Evolutionary conservation across 2,329 filamentous ascomycete genomes (phyloP).

Genomic region (Epichloe hybrida): DNA sequence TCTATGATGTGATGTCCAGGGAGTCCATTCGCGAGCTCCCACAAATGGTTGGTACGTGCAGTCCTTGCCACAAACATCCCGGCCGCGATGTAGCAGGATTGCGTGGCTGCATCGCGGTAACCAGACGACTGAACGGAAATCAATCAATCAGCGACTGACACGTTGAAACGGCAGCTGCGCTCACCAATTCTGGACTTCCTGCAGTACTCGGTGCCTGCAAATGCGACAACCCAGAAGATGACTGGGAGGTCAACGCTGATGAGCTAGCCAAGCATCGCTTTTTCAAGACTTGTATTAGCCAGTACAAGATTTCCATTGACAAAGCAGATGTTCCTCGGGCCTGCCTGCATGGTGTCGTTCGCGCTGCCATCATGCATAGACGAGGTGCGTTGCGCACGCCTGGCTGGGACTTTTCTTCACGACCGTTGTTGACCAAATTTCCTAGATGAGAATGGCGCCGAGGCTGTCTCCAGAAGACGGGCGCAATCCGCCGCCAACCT

Average conservation of each 20-base stretch:
- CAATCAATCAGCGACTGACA: background rate
- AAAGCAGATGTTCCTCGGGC: constrained; percentile 59
- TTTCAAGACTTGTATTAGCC: constrained; percentile 56
- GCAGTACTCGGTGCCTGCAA: constrained; percentile 79
- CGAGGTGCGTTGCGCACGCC: constrained; percentile 44
- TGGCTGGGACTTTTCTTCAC: background rate
- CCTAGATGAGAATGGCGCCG: constrained; percentile 26
- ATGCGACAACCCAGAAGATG: constrained; percentile 62
- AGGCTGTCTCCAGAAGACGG: constrained; percentile 35
- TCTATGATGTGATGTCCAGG: constrained; percentile 78
- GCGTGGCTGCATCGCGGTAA: background rate
- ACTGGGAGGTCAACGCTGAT: constrained; percentile 58
- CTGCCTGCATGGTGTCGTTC: constrained; percentile 63
- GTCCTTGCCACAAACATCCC: constrained; percentile 1
- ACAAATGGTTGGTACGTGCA: constrained; percentile 54
- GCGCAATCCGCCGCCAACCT: constrained; percentile 50
- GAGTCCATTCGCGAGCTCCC: constrained; percentile 63
- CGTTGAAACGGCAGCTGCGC: constrained; percentile 41
- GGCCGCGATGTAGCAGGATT: background rate
- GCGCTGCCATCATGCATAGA: constrained; percentile 52
- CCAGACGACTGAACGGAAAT: background rate
- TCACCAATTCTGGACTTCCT: constrained; percentile 60
- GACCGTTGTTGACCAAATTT: background rate
- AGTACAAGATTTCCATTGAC: constrained; percentile 59
- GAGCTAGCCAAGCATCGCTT: constrained; percentile 46